These are phyloP conservation scores for Ophiostoma novo-ulmi DNA, from an alignment of 2,329 filamentous ascomycete genomes.

Conservation along the genomic window DNA sequence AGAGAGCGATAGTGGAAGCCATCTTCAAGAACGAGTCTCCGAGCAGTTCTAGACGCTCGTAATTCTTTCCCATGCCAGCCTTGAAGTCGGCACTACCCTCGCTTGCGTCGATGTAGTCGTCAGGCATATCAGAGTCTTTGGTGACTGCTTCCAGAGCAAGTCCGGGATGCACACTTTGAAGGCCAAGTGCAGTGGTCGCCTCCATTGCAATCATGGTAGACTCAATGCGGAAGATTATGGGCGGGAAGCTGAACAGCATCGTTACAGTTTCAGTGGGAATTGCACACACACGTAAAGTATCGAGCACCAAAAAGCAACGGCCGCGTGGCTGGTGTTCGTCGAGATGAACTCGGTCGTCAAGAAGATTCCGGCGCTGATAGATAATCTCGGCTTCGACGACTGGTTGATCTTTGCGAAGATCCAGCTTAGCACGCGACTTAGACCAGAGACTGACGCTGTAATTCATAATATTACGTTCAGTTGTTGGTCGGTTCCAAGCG, in stretches of 20 bases:
- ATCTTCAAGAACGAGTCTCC: conserved; percentile 95
- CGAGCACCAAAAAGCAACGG: conserved; percentile 65
- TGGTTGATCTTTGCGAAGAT: conserved; percentile 65
- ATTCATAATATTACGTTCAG: conserved; percentile 62
- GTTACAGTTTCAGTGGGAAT: conserved; percentile 64
- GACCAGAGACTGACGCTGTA: conserved; percentile 75
- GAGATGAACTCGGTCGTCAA: conserved; percentile 58
- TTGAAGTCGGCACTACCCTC: conserved; percentile 70
- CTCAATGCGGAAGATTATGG: conserved; percentile 79
- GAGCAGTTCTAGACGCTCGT: conserved; percentile 88
- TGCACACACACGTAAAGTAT: conserved; percentile 70
- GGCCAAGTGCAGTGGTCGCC: conserved; percentile 58
- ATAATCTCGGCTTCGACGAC: conserved; percentile 73
- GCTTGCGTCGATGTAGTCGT: conserved; percentile 62
- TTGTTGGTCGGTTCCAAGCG: conserved; percentile 37
- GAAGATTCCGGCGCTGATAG: conserved; percentile 72
- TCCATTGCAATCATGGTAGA: conserved; percentile 75
- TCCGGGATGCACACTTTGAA: conserved; percentile 56
- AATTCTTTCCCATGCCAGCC: conserved; percentile 85
- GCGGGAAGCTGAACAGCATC: conserved; percentile 71
- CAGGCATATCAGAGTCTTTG: conserved; percentile 82
- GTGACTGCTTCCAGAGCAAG: conserved; percentile 85
- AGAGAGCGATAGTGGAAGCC: conserved; percentile 85
- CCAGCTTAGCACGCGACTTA: conserved; percentile 48
- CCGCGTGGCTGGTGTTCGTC: conserved; percentile 39